Base-by-base conservation (phyloP, 352 stramenopile species). In the Pythium utonaiense region DNA sequence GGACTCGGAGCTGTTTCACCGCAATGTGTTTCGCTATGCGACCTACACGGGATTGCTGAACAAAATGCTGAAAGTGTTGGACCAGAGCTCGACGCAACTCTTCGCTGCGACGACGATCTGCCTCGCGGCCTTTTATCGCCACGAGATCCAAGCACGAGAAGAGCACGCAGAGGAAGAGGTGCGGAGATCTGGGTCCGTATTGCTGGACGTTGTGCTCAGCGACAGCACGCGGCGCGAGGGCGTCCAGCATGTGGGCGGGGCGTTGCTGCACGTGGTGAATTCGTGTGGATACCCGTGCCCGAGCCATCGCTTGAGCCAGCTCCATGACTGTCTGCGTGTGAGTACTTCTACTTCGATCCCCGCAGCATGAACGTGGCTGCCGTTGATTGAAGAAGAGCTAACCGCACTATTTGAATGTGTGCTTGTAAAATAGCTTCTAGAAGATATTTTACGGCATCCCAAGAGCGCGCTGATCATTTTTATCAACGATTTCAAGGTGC, bases 181-280 rank as follows among this genome's bases (percentile, higher is more conserved):
- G 19, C 38, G 16, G 31, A 25, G 9, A 27, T 24, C 21, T 6
- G n/a, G 14, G 9, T 65, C 59, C 2, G 67, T 88, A 57, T 67
- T 91, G 28, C 63, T 91, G 10, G 66, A 66, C n/a, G 58, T 81
- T 4, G 79, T 89, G 27, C 59, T 89, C 19, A 61, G 56, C 13
- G 71, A 78, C 41, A 28, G 64, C 47, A 30, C 41, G 2, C 36
- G 49, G 14, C 74, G 81, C 28, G 77, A 87, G 24, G 82, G 82
- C 12, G 71, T 70, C 21, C 65, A 91, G 44, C 77, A 89, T 61
- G 48, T 91, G 22, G 77, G 82, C 31, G 78, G 76, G 17, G 82
- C 82, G 48, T 45, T 91, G 40, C 66, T 91, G 62, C 79, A 91
- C 64, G 82, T 89, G 57, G 88, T 91, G 61, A 91, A 91, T 55